Base-by-base conservation (phyloP, 345 rosid genomes). In the Aethionema arabicum region DNA sequence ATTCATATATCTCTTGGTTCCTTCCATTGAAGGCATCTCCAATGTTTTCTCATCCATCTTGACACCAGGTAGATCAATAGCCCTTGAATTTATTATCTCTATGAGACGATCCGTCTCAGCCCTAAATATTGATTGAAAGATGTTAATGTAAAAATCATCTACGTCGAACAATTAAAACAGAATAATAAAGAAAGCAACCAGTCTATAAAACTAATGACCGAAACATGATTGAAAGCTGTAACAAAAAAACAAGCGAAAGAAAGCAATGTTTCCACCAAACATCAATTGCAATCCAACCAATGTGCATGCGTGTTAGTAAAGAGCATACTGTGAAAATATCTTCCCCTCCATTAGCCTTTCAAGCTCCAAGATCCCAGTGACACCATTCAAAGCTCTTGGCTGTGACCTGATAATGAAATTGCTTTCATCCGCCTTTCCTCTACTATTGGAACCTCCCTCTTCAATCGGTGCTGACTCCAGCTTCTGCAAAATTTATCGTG, bases 311-410 rank as follows among this genome's bases (percentile, higher is more conserved):
- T 14, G 32, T 51, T 15, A 52, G 46, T 44, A 61, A 73, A 56
- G 43, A 44, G 66, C 52, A 59, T 77, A 86, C 96, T 79, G 79
- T 40, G 98, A 86, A 72, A 83, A 79, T 12, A 54, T 71, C 74
- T 77, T 81, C 30, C 81, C 83, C 68, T 72, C 77, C 69, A 91
- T 53, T 63, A 88, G 75, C 76, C 72, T 85, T 77, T 86, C 96
- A 69, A 91, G 85, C 67, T 84, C 89, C 63, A 82, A 76, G 69
- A 88, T 52, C 39, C 63, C 74, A 53, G 55, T 55, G 27, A 45
- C 76, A 55, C 74, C 73, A 56, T 63, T 54, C 12, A 42, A 32
- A 8, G 46, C 72, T 53, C 66, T 68, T 63, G 51, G 59, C 21
- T 63, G 56, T 69, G 75, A 73, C 60, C 69, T 72, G 56, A 55